Evolutionary conservation across 2,329 filamentous ascomycete genomes (phyloP).

Genomic region (Curvularia verruculosa): DNA sequence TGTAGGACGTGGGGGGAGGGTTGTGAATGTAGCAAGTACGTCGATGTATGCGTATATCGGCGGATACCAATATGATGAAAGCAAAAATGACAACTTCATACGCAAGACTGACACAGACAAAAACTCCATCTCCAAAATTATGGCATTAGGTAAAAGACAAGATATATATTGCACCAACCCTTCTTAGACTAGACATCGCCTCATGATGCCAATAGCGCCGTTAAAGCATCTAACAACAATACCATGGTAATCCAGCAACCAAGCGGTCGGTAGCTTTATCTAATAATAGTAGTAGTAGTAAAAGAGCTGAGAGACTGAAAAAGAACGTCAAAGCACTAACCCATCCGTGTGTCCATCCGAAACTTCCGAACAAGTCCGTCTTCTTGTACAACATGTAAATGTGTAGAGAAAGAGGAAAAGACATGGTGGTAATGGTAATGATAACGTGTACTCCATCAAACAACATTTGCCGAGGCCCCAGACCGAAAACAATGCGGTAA

Average conservation of each 20-base stretch:
- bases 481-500: neutral
- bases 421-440: slow-evolving; percentile 1
- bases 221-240: slow-evolving; percentile 1
- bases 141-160: neutral
- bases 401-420: neutral
- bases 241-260: slow-evolving; percentile 1
- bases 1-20: too few relatives aligned
- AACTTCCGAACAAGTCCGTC: neutral
- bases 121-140: neutral
- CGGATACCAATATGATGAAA: too few relatives aligned
- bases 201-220: neutral
- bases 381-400: neutral
- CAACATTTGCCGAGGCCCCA: neutral
- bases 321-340: neutral
- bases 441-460: neutral
- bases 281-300: neutral
- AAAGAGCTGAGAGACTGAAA: neutral
- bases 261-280: neutral
- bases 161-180: neutral
- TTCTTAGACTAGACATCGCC: neutral
- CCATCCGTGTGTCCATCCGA: neutral
- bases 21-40: too few relatives aligned
- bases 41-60: too few relatives aligned
- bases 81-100: too few relatives aligned
- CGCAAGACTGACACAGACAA: too few relatives aligned